Evolutionary conservation across 345 rosid species (phyloP), one percentile per base, ranked within the genome.

Genomic region (Eutrema yunnanense): DNA sequence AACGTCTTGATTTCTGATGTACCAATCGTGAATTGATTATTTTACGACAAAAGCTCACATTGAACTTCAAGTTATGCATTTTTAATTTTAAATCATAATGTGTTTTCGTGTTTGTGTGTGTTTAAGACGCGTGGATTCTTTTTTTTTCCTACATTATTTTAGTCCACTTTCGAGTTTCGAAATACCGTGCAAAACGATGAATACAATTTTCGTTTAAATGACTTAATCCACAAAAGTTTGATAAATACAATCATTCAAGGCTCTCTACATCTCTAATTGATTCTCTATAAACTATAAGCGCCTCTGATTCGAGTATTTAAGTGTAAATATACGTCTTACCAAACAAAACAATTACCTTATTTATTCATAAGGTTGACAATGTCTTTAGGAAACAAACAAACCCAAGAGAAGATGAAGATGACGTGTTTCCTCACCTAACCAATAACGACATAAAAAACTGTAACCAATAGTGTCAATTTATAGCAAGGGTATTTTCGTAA

Each of bases 381-480:
- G 26, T 40, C 48, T 59, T 48, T 33, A 38, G 36, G 44, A 41
- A 57, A 49, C 43, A 55, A 57, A 74, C 72, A 58, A 67, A 51
- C 27, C 34, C 14, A 8, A 47, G 65, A 65, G 51, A 67, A 0
- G 32, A 34, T 74, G 51, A 67, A 0, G 32, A 34, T 74, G 73
- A 60, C 78, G 68, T 59, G 73, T 67, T n/a, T 4, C 22, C 42
- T 51, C 49, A 59, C 73, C 62, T 4, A 67, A 33, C 78, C 62
- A 67, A 36, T 9, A 44, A 13, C 1, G 53, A 9, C 4, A 51
- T 22, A 22, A 29, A 10, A 64, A 68, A 14, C 63, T 8, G 29
- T 6, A 70, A 33, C 74, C 69, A 69, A 13, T 68, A 6, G 59
- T 44, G 51, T 62, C 73, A 19, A 47, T 68, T 43, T 0, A 41